These are phyloP conservation scores for Symmetrospora coprosmae DNA, from an alignment of 768 basidiomycete species.

Conservation along the genomic window DNA sequence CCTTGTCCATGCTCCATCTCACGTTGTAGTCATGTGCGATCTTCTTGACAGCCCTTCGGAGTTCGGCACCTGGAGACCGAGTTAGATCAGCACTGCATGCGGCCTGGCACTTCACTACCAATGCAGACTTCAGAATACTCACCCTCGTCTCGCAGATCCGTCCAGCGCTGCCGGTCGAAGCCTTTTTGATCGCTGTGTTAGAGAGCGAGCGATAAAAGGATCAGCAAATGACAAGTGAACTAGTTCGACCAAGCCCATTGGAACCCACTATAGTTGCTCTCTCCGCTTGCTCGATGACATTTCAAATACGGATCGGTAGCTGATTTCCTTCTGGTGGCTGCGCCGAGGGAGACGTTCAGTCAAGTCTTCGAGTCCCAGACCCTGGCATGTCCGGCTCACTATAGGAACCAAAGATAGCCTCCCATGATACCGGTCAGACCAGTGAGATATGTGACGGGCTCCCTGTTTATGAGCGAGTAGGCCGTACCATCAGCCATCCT, in stretches of 20 bases:
- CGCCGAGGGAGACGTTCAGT: no score
- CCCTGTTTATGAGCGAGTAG: not conserved
- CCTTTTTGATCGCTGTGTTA: slow-evolving; percentile 12
- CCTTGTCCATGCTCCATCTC: slow-evolving; percentile 9
- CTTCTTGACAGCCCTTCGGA: slow-evolving; percentile 11
- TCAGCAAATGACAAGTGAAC: no score
- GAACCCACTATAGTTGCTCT: slow-evolving; percentile 20
- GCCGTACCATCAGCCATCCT: not conserved
- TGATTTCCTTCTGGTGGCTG: slow-evolving; percentile 16
- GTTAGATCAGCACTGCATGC: no score
- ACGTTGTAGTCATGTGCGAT: slow-evolving; percentile 6
- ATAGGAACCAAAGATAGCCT: slow-evolving; percentile 8
- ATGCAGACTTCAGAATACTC: no score
- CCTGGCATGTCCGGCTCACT: no score
- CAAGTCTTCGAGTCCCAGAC: no score
- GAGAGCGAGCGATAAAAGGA: no score
- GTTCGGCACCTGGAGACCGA: no score
- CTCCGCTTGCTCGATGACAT: slow-evolving; percentile 12
- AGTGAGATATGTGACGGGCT: slow-evolving; percentile 8
- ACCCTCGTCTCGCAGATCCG: slow-evolving; percentile 15
- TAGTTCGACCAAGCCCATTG: no score
- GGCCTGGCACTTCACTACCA: no score
- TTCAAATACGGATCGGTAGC: slow-evolving; percentile 12
- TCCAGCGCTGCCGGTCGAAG: slow-evolving; percentile 10
- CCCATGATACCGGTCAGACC: slow-evolving; percentile 12